A percentile compares a stretch with the other conserved stretches of the same genome.
These are phyloP conservation scores for Paspalum vaginatum DNA, from an alignment of 176 grass and related monocot genomes.

Conservation along the genomic window DNA sequence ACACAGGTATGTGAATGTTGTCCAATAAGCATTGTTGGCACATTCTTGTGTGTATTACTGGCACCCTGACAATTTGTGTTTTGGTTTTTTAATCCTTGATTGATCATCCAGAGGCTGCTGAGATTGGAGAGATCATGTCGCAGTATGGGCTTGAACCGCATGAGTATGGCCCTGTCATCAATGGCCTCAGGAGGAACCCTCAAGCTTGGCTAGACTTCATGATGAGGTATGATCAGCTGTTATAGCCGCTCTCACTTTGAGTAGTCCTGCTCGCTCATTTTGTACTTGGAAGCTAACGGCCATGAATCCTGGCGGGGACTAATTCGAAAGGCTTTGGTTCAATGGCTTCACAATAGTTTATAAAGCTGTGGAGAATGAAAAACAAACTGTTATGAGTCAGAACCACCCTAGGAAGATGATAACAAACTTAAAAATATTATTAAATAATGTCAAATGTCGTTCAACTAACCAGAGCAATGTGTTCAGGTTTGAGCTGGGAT, in stretches of 20 bases:
- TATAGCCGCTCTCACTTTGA: not conserved
- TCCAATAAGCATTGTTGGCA: not conserved
- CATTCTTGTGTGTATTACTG: not conserved
- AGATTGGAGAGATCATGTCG: slow-evolving; percentile 81
- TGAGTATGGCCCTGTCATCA: slow-evolving; percentile 70
- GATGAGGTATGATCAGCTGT: slow-evolving; percentile 72
- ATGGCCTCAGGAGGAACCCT: slow-evolving; percentile 71
- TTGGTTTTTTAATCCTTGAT: not conserved
- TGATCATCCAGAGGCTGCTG: slow-evolving; percentile 70
- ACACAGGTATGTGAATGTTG: slow-evolving; percentile 56
- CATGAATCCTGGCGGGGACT: not conserved
- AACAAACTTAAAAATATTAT: not conserved
- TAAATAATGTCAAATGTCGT: not conserved
- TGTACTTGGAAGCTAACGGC: not conserved
- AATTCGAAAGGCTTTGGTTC: not conserved
- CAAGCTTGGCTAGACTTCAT: slow-evolving; percentile 95
- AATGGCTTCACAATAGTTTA: not conserved
- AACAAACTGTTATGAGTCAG: slow-evolving; percentile 4
- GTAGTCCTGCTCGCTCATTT: not conserved
- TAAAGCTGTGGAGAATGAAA: slow-evolving; percentile 7
- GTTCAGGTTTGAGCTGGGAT: slow-evolving; percentile 83
- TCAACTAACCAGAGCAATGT: slow-evolving; percentile 24
- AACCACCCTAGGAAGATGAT: not conserved
- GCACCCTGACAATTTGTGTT: slow-evolving; percentile 1
- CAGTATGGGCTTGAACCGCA: slow-evolving; percentile 72